A percentile compares a stretch with the other conserved stretches of the same genome.
phyloP scores from a whole-genome alignment of 75 land plant species.

The Picea sitchensis region DNA sequence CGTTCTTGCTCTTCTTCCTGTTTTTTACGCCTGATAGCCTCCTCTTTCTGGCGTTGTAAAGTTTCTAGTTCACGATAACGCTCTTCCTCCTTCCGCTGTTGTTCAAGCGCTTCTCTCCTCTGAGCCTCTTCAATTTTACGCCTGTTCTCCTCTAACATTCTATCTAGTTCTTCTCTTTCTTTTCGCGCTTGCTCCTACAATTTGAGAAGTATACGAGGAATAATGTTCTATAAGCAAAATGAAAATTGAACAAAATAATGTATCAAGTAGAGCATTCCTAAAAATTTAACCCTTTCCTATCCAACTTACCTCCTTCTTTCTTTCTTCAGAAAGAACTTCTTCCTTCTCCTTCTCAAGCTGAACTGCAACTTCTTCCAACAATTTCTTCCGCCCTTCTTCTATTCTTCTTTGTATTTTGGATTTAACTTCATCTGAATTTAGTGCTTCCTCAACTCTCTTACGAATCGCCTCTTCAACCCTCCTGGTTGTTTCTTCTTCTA shows the following conservation, averaged over 20 bases:
- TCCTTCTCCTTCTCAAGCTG: constrained; percentile 91
- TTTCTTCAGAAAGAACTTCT: constrained; percentile 74
- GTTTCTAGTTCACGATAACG: constrained; percentile 83
- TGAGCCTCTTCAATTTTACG: constrained; percentile 84
- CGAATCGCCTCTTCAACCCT: constrained; percentile 93
- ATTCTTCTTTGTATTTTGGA: constrained; percentile 59
- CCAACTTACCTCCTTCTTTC: constrained; percentile 64
- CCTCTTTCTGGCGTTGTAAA: constrained; percentile 85
- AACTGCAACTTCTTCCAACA: constrained; percentile 70
- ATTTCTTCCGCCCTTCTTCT: constrained; percentile 79
- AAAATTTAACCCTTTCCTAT: not conserved
- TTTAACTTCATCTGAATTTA: constrained; percentile 78
- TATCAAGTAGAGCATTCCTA: not conserved
- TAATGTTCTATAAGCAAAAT: no score
- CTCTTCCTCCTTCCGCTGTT: constrained; percentile 81
- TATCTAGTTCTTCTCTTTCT: constrained; percentile 88
- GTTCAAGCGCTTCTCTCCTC: constrained; percentile 79
- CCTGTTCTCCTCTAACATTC: constrained; percentile 84
- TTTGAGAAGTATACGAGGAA: not conserved
- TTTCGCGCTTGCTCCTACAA: constrained; percentile 74
- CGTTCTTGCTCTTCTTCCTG: constrained; percentile 78
- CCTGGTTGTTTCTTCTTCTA: constrained; percentile 90
- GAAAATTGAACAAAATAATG: no score
- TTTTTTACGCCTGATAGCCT: constrained; percentile 72
- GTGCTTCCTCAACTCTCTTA: constrained; percentile 79